Conservation (phyloP, 495 filamentous ascomycete species). For the Neurospora sp. region DNA sequence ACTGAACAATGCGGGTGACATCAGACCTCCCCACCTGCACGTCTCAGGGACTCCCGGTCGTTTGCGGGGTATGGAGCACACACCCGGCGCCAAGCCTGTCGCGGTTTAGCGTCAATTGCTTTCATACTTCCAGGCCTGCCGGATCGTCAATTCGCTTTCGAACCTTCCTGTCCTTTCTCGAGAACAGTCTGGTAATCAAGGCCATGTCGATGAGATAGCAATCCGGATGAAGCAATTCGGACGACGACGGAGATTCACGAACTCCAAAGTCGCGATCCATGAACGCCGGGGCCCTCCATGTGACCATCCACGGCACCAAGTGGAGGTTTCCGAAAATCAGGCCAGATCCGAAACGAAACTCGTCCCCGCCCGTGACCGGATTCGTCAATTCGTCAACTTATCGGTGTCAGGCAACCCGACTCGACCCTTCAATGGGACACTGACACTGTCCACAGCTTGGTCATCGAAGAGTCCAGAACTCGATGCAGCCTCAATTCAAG, state of each 20-base stretch:
- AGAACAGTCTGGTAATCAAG: background rate
- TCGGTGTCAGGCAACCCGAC: background rate
- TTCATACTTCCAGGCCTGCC: background rate
- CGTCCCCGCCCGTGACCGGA: background rate
- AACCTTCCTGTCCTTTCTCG: background rate
- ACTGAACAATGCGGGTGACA: slow-evolving; percentile 15
- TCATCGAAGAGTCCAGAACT: background rate
- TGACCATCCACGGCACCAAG: background rate
- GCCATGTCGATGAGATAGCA: background rate
- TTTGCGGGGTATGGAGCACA: slow-evolving; percentile 24
- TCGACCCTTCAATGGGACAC: background rate
- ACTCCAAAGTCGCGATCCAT: background rate
- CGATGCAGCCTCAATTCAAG: background rate
- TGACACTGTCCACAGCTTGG: background rate
- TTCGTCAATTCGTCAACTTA: background rate
- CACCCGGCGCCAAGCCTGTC: slow-evolving; percentile 8
- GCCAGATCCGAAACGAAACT: background rate
- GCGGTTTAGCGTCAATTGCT: slow-evolving; percentile 10
- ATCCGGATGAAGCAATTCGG: background rate
- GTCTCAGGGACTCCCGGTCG: slow-evolving; percentile 14
- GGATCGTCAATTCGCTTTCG: background rate
- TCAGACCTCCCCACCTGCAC: slow-evolving; percentile 12
- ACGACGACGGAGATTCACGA: background rate
- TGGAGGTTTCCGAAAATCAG: background rate
- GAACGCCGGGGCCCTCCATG: background rate